Percentiles rank a stretch among this genome's conserved stretches.
Evolutionary conservation across 2,329 filamentous ascomycete genomes (phyloP).

Genomic region (Pseudogymnoascus sp.): DNA sequence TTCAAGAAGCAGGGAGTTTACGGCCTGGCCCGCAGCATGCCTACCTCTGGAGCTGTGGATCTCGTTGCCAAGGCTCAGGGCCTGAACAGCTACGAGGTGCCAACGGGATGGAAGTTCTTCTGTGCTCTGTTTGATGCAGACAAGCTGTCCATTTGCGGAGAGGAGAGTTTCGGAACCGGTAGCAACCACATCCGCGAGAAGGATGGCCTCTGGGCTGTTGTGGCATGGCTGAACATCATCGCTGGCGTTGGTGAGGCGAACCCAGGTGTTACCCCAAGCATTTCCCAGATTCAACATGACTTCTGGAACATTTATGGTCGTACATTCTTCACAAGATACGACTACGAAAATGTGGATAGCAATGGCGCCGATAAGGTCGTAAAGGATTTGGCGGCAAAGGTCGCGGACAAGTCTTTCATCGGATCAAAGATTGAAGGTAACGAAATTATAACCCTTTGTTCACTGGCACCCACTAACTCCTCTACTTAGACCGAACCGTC

Average conservation of each 20-base stretch:
- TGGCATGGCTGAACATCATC: constrained; percentile 98
- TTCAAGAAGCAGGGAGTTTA: constrained; percentile 97
- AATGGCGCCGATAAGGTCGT: constrained; percentile 88
- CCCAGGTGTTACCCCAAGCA: constrained; percentile 73
- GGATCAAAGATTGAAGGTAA: constrained; percentile 70
- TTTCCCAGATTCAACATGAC: constrained; percentile 90
- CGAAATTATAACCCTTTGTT: constrained; percentile 13
- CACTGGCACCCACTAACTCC: constrained; percentile 10
- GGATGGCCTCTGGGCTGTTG: constrained; percentile 94
- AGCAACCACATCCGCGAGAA: constrained; percentile 99
- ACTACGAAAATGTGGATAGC: constrained; percentile 91
- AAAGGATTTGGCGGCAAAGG: constrained; percentile 67
- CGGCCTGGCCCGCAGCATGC: constrained; percentile 94
- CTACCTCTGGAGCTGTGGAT: constrained; percentile 90
- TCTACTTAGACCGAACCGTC: constrained; percentile 60
- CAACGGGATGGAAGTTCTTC: constrained; percentile 99
- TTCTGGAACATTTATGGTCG: constrained; percentile 96
- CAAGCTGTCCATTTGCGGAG: constrained; percentile 96
- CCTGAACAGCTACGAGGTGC: constrained; percentile 88
- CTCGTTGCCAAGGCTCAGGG: constrained; percentile 92
- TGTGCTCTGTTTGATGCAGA: constrained; percentile 88
- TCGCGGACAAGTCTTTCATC: constrained; percentile 65
- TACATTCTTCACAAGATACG: constrained; percentile 98
- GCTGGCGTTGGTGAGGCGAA: constrained; percentile 81
- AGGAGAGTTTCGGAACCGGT: constrained; percentile 96